A percentile compares a stretch with the other conserved stretches of the same genome.
Conservation (phyloP, 78 protist genomes). For the Tieghemostelium lacteum region DNA sequence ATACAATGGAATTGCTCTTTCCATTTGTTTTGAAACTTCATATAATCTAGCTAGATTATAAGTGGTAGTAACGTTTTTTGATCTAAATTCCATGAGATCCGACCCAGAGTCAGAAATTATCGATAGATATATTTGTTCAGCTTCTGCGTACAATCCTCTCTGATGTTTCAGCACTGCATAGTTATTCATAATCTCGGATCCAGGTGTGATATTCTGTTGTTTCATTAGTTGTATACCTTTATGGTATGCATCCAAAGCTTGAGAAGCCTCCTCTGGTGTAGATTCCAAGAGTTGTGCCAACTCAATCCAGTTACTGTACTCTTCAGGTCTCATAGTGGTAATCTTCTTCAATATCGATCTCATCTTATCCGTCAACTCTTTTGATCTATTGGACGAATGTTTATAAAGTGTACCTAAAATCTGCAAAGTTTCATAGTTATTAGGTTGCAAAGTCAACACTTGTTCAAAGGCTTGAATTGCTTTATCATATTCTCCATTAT, state of each 20-base stretch:
- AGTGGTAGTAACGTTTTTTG: constrained; percentile 68
- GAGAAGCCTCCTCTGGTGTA: not conserved
- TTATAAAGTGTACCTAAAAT: constrained; percentile 65
- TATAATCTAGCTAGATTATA: constrained; percentile 82
- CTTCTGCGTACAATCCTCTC: constrained; percentile 17
- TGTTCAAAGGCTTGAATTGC: constrained; percentile 72
- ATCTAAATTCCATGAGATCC: constrained; percentile 20
- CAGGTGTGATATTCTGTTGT: not conserved
- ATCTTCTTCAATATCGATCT: constrained; percentile 18
- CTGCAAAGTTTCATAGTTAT: constrained; percentile 73
- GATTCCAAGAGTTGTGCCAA: constrained; percentile 65
- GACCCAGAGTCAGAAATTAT: constrained; percentile 43
- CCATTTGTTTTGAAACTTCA: constrained; percentile 41
- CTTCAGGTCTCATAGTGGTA: constrained; percentile 64
- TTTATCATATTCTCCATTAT: constrained; percentile 66
- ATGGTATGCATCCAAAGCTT: constrained; percentile 61
- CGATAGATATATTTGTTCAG: constrained; percentile 34
- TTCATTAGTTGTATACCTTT: constrained; percentile 54
- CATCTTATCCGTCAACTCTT: constrained; percentile 18
- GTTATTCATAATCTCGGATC: constrained; percentile 43
- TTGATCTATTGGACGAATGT: not conserved
- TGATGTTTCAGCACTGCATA: constrained; percentile 64
- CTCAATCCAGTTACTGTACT: constrained; percentile 75
- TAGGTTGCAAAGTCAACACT: constrained; percentile 61
- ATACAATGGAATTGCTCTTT: constrained; percentile 27